Conservation (phyloP, 306 rosid genomes). For the Castanopsis chinensis region DNA sequence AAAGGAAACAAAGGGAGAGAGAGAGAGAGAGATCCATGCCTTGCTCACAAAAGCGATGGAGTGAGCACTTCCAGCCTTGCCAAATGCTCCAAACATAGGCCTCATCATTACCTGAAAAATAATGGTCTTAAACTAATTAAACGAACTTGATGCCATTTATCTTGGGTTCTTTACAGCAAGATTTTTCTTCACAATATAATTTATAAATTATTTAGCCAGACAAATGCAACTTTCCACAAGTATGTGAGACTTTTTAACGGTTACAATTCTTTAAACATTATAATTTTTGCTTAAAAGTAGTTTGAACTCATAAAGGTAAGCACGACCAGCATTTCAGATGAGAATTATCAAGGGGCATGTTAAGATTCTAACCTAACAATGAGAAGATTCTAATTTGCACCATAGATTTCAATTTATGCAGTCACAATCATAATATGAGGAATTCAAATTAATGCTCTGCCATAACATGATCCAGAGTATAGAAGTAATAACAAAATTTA, state of each 20-base stretch:
- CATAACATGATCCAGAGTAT: background rate
- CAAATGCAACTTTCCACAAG: background rate
- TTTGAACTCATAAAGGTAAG: background rate
- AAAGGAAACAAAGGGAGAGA: constrained; percentile 6
- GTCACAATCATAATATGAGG: background rate
- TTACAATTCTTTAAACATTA: background rate
- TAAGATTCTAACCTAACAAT: background rate
- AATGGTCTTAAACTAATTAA: background rate
- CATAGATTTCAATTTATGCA: background rate
- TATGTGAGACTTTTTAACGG: background rate
- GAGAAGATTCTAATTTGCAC: background rate
- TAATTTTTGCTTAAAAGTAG: background rate
- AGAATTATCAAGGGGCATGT: background rate
- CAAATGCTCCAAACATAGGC: constrained; percentile 90
- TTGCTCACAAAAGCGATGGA: constrained; percentile 95
- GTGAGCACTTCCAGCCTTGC: constrained; percentile 71
- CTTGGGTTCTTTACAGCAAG: background rate
- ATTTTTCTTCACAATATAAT: background rate
- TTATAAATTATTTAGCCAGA: background rate
- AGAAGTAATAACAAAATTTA: constrained; percentile 24
- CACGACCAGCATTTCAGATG: background rate
- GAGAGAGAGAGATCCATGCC: constrained; percentile 46
- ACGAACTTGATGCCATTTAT: background rate
- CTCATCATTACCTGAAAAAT: constrained; percentile 74
- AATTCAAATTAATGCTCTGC: background rate